These are phyloP conservation scores for Diaporthe batatas DNA, from an alignment of 2,329 filamentous ascomycete species.

Conservation along the genomic window DNA sequence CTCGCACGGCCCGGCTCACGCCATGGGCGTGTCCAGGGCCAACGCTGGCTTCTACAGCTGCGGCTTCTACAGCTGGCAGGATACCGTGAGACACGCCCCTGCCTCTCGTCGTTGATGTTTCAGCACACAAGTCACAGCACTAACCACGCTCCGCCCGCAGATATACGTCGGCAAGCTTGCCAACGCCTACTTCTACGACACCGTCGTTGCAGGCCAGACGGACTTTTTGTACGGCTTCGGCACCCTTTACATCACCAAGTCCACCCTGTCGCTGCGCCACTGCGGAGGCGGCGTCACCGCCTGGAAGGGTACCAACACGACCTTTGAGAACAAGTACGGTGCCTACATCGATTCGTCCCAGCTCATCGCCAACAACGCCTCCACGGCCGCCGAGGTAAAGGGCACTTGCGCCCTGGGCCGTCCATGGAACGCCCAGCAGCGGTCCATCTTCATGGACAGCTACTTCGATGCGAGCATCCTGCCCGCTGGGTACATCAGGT, in stretches of 20 bases:
- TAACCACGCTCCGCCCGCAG: constrained; percentile 47
- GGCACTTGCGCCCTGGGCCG: constrained; percentile 70
- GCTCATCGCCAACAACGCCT: constrained; percentile 67
- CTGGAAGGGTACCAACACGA: constrained; percentile 77
- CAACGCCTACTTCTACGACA: constrained; percentile 74
- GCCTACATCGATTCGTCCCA: constrained; percentile 71
- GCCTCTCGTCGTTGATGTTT: background rate
- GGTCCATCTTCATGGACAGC: constrained; percentile 67
- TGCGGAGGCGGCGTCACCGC: constrained; percentile 78
- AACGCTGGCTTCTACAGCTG: constrained; percentile 77
- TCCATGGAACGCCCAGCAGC: constrained; percentile 72
- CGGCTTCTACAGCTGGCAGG: constrained; percentile 76
- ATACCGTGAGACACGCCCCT: constrained; percentile 62
- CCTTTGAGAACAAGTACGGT: constrained; percentile 75
- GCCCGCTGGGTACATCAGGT: constrained; percentile 67
- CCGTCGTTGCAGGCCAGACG: constrained; percentile 73
- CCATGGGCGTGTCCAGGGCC: constrained; percentile 71
- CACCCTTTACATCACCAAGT: constrained; percentile 71
- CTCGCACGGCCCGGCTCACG: constrained; percentile 68
- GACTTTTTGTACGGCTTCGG: constrained; percentile 80
- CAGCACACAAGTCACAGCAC: background rate
- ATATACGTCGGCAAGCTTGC: constrained; percentile 76
- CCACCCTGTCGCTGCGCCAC: constrained; percentile 65
- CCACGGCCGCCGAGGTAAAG: constrained; percentile 51
- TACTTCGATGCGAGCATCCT: constrained; percentile 66